phyloP scores from a whole-genome alignment of 345 rosid genomes.

The Turnera subulata region DNA sequence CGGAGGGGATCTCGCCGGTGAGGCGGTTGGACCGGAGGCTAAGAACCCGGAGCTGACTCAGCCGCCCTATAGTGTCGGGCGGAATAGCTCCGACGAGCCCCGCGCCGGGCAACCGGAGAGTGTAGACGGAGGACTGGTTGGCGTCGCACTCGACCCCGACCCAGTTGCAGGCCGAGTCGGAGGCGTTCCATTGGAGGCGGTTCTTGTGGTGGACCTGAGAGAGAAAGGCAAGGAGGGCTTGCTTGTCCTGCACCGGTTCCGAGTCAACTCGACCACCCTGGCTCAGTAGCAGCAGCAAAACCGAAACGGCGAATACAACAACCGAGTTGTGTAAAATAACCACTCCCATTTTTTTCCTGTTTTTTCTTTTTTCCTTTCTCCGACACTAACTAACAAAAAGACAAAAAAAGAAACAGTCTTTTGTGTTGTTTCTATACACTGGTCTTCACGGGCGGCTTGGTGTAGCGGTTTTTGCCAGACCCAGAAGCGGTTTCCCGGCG shows the following conservation, averaged over 20 bases:
- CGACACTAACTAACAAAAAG: too few relatives aligned
- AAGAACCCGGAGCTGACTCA: constrained; percentile 70
- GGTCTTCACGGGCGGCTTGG: too few relatives aligned
- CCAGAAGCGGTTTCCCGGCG: constrained; percentile 31
- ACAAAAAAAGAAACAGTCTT: too few relatives aligned
- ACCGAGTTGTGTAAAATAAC: neutral
- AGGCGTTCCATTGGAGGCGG: constrained; percentile 74
- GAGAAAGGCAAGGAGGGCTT: constrained; percentile 74
- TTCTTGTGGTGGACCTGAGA: constrained; percentile 50
- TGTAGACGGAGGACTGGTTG: constrained; percentile 42
- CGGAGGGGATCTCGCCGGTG: constrained; percentile 74
- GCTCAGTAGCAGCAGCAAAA: constrained; percentile 28
- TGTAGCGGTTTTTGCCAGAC: constrained; percentile 14
- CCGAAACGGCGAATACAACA: constrained; percentile 19
- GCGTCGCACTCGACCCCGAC: constrained; percentile 73
- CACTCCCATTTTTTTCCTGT: constrained; percentile 3
- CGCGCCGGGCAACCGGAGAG: constrained; percentile 80
- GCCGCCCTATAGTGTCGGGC: constrained; percentile 54
- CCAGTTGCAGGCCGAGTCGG: constrained; percentile 77
- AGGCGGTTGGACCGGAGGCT: constrained; percentile 87
- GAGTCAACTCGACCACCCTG: constrained; percentile 37
- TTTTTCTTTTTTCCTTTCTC: too few relatives aligned
- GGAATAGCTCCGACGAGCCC: constrained; percentile 82
- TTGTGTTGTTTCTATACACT: too few relatives aligned
- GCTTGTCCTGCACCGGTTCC: constrained; percentile 71